A percentile compares a stretch with the other conserved stretches of the same genome.
Conservation (phyloP, 768 basidiomycete genomes). For the Coprinopsis sp. region DNA sequence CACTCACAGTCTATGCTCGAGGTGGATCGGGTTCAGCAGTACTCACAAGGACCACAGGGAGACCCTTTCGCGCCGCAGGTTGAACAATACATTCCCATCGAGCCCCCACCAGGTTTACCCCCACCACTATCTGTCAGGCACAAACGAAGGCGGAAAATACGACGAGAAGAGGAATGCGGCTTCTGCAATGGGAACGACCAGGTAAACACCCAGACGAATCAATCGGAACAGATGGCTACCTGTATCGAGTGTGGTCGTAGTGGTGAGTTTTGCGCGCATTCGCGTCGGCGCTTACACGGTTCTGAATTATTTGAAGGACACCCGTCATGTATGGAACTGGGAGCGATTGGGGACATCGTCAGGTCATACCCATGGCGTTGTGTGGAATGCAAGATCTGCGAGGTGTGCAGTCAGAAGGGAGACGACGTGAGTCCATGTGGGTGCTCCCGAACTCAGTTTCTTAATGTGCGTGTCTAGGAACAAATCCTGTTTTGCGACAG, state of each 20-base stretch:
- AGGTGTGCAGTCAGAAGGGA: conserved; percentile 78
- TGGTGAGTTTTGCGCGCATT: conserved; percentile 39
- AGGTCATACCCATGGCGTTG: conserved; percentile 82
- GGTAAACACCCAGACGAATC: conserved; percentile 46
- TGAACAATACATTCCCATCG: conserved; percentile 47
- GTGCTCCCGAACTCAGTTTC: conserved; percentile 7
- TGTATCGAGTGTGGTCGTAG: conserved; percentile 82
- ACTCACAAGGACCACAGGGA: conserved; percentile 73
- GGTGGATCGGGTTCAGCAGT: conserved; percentile 42
- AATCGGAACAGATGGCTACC: conserved; percentile 66
- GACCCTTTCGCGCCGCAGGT: conserved; percentile 76
- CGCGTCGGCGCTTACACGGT: conserved; percentile 9
- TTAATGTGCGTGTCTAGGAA: conserved; percentile 39
- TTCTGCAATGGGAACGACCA: conserved; percentile 69
- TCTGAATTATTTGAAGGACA: conserved; percentile 51
- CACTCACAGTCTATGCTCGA: background rate
- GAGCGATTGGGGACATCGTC: conserved; percentile 54
- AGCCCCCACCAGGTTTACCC: conserved; percentile 31
- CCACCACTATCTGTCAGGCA: conserved; percentile 42
- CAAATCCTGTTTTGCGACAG: conserved; percentile 87
- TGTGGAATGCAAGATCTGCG: conserved; percentile 88
- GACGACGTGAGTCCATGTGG: conserved; percentile 67
- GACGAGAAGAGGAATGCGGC: conserved; percentile 65
- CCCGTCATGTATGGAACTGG: conserved; percentile 75
- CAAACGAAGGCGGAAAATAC: conserved; percentile 41